Conservation (phyloP, 2,329 filamentous ascomycete species). For the Teratosphaeria viscida region DNA sequence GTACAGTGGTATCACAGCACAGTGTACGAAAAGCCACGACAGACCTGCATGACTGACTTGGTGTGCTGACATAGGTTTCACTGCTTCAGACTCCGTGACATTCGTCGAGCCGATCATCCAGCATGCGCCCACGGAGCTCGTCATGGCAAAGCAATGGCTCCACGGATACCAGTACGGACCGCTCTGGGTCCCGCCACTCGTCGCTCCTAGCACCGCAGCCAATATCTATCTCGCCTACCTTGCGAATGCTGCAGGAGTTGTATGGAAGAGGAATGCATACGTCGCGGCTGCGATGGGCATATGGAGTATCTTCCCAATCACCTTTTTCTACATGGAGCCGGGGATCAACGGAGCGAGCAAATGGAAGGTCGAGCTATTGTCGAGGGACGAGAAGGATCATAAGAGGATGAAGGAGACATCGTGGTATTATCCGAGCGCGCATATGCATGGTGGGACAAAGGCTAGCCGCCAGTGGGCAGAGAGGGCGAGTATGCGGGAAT, state of each 20-base stretch:
- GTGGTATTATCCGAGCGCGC: constrained; percentile 13
- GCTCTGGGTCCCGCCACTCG: constrained; percentile 27
- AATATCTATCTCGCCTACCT: constrained; percentile 21
- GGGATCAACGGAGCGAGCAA: constrained; percentile 29
- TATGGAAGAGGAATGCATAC: constrained; percentile 14
- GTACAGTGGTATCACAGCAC: constrained; percentile 14
- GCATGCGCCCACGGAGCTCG: constrained; percentile 22
- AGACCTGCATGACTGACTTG: not conserved
- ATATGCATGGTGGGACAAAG: constrained; percentile 14
- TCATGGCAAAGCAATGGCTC: constrained; percentile 31
- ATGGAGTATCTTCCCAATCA: constrained; percentile 28
- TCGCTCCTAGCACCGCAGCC: constrained; percentile 24
- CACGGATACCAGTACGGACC: constrained; percentile 29
- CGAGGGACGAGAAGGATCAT: constrained; percentile 16
- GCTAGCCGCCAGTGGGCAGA: constrained; percentile 14
- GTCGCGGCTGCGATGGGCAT: constrained; percentile 14
- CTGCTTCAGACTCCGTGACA: constrained; percentile 23
- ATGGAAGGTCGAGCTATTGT: constrained; percentile 28
- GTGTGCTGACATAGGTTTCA: constrained; percentile 8
- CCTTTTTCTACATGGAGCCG: constrained; percentile 30
- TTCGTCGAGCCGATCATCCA: constrained; percentile 26
- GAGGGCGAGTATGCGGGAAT: constrained; percentile 14
- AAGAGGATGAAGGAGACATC: constrained; percentile 15
- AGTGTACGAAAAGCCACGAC: constrained; percentile 7
- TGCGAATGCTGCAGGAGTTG: not conserved